A percentile compares a stretch with the other conserved stretches of the same genome.
Evolutionary conservation across 2,329 filamentous ascomycete species (phyloP).

Genomic region (Colletotrichum siamense): DNA sequence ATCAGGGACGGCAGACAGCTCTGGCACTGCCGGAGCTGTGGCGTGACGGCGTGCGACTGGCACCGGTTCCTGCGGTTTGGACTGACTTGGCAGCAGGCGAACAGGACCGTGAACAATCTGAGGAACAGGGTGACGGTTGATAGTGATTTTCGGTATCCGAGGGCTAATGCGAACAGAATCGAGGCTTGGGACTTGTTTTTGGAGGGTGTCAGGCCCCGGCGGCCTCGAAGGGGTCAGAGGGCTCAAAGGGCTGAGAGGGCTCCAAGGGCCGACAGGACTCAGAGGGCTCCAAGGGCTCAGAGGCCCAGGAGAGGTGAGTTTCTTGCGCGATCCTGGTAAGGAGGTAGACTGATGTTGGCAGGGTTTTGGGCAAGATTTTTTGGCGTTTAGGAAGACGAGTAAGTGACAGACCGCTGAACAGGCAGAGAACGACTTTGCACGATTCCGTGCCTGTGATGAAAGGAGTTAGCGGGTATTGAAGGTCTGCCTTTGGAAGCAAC

Average conservation of each 20-base stretch:
- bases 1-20: background rate
- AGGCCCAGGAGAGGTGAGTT: background rate
- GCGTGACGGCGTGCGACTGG: background rate
- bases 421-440: background rate
- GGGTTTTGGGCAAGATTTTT: background rate
- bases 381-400: background rate
- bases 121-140: background rate
- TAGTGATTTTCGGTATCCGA: background rate
- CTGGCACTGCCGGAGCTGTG: background rate
- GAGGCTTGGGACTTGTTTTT: background rate
- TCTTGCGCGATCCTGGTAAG: background rate
- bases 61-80: background rate
- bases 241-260: background rate
- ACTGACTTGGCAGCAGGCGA: background rate
- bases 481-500: background rate
- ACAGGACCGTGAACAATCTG: background rate
- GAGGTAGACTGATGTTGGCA: background rate
- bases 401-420: background rate
- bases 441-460: background rate
- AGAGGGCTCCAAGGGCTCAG: background rate
- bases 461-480: background rate
- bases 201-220: background rate
- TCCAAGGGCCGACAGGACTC: background rate
- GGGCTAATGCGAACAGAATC: background rate
- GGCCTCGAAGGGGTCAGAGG: background rate